Conservation (phyloP, 176 grass and related monocot species). For the Musa schizocarpa region DNA sequence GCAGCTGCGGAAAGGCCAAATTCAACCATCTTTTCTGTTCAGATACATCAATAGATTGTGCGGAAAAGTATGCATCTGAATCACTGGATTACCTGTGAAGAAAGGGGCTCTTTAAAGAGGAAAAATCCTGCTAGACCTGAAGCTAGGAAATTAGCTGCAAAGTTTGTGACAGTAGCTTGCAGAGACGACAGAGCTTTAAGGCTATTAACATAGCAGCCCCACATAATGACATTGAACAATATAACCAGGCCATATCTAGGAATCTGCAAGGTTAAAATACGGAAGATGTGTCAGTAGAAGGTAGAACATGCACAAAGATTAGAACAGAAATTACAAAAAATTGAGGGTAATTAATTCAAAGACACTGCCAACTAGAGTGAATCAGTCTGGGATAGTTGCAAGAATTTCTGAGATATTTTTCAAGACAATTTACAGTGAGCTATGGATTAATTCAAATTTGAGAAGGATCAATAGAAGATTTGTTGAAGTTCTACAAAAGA, state of each 20-base stretch:
- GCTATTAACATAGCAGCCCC: slow-evolving; percentile 87
- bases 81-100: slow-evolving; percentile 47
- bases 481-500: not conserved
- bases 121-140: slow-evolving; percentile 83
- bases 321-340: not conserved
- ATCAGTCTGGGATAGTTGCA: too few species aligned
- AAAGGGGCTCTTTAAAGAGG: slow-evolving; percentile 67
- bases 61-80: not conserved
- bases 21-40: not conserved
- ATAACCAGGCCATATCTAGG: slow-evolving; percentile 71
- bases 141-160: slow-evolving; percentile 74
- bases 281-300: not conserved
- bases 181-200: slow-evolving; percentile 78
- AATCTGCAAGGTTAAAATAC: slow-evolving; percentile 30
- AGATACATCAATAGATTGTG: not conserved
- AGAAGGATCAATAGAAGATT: too few species aligned
- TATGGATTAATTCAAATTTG: too few species aligned
- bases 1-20: not conserved
- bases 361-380: not conserved
- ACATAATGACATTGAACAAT: slow-evolving; percentile 73
- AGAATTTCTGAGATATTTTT: too few species aligned
- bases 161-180: slow-evolving; percentile 89
- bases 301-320: not conserved
- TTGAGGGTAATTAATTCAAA: not conserved
- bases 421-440: too few species aligned